Evolutionary conservation across 225 moss, liverwort and hornwort species (phyloP), one percentile per base, ranked within the genome.

Genomic region (Takakia lepidozioides): DNA sequence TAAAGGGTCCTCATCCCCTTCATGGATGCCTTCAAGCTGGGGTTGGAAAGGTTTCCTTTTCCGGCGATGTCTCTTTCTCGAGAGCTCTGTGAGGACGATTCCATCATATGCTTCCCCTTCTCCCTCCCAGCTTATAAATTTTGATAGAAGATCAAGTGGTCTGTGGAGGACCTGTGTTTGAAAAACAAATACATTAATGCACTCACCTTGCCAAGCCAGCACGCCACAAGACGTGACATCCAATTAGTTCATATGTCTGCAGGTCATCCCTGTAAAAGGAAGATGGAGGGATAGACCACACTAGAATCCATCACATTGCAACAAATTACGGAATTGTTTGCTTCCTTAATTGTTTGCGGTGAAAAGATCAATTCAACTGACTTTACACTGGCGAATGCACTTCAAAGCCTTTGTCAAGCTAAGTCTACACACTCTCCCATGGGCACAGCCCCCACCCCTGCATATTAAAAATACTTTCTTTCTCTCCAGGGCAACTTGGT

Each of bases 1-100:
- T 23, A 79, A 53, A 46, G 66, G 57, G 35, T 58, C 61, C 2
- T 58, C 46, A 37, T 79, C 73, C 56, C 59, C 78, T 27, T 78
- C 78, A 21, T 52, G 55, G 43, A 72, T 73, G 49, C 69, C 69
- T 43, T 69, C 73, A 29, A 79, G 59, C 30, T 73, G 66, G 16
- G 74, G 78, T 39, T 55, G 58, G 51, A 69, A 69, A 25, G 65
- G 66, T 29, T 76, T 67, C 25, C 49, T 61, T 51, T 71, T 70
- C 48, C 56, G 65, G 5, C 75, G 66, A 6, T 27, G 59, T 13
- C 54, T 58, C 52, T 60, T 52, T n/a, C 75, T 63, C 2, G 66
- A 46, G 46, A 63, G 66, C 24, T 66, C 66, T 32, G 23, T 56
- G 26, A 76, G 66, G 25, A 43, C 58, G 38, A 71, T 66, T 19